phyloP scores from a whole-genome alignment of 2,329 filamentous ascomycete species.

The Ambrosiella cleistominuta region DNA sequence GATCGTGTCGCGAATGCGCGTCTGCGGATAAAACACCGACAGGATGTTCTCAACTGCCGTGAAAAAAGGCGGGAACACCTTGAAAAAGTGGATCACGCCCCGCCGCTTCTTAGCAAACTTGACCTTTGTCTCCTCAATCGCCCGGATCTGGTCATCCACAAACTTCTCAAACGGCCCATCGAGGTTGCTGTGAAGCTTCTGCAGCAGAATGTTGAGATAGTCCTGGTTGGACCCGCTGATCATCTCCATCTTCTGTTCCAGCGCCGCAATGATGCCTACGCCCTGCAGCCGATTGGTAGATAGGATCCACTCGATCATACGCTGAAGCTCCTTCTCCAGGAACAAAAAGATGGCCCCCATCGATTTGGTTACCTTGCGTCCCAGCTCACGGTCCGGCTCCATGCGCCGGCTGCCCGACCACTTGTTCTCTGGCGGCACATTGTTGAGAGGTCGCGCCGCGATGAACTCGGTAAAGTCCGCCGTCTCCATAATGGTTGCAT shows the following conservation, averaged over 20 bases:
- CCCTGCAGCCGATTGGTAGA: constrained; percentile 70
- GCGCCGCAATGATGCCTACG: constrained; percentile 62
- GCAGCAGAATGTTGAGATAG: constrained; percentile 62
- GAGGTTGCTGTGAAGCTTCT: constrained; percentile 61
- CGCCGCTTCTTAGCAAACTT: constrained; percentile 91
- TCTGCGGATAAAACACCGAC: constrained; percentile 32
- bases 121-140: constrained; percentile 95
- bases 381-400: constrained; percentile 75
- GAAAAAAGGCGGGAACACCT: constrained; percentile 79
- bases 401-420: constrained; percentile 32
- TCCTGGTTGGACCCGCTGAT: constrained; percentile 87
- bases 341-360: constrained; percentile 84
- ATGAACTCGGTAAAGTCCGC: constrained; percentile 73
- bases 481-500: constrained; percentile 68
- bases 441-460: constrained; percentile 22
- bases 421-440: constrained; percentile 13
- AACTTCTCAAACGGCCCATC: constrained; percentile 69
- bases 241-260: constrained; percentile 63
- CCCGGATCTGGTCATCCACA: constrained; percentile 83
- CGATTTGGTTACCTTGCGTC: constrained; percentile 63
- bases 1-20: constrained; percentile 53
- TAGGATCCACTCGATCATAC: constrained; percentile 68
- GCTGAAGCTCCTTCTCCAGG: constrained; percentile 60
- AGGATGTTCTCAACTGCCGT: constrained; percentile 72
- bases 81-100: constrained; percentile 88